These are phyloP conservation scores for Globisporangium orthogonon DNA, from an alignment of 352 stramenopile species.

Conservation along the genomic window DNA sequence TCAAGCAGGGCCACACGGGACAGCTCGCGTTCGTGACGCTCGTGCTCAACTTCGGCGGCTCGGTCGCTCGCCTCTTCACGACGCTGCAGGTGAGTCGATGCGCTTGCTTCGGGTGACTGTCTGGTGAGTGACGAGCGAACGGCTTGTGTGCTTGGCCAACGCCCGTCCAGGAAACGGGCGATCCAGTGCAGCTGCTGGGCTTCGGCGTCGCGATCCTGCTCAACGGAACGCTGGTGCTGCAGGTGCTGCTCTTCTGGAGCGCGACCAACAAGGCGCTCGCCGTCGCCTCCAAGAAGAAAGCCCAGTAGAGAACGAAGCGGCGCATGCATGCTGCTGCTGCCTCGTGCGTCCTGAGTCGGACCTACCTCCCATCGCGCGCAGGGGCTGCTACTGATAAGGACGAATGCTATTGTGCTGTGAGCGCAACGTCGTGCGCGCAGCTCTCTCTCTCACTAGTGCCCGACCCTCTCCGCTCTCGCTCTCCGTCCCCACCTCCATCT, in stretches of 20 bases:
- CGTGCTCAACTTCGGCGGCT: constrained; percentile 78
- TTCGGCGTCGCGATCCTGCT: constrained; percentile 71
- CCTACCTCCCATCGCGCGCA: too few species aligned
- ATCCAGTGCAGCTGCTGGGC: constrained; percentile 58
- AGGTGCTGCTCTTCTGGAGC: constrained; percentile 78
- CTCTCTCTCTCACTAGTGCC: neutral
- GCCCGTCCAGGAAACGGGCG: constrained; percentile 78
- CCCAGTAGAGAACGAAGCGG: constrained; percentile 29
- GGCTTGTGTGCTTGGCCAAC: too few species aligned
- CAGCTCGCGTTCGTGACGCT: constrained; percentile 84
- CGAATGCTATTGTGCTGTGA: neutral
- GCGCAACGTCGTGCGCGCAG: too few species aligned
- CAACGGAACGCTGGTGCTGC: constrained; percentile 71
- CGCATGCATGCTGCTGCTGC: too few species aligned
- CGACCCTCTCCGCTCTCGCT: neutral
- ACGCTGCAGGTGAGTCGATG: constrained; percentile 63
- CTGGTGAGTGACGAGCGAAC: too few species aligned
- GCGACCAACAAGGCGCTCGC: constrained; percentile 72
- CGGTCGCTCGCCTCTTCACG: constrained; percentile 80
- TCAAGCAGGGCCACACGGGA: constrained; percentile 87
- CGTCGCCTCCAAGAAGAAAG: constrained; percentile 62
- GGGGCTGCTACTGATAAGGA: neutral
- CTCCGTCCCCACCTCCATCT: constrained; percentile 13
- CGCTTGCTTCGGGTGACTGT: too few species aligned
- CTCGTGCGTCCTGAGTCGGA: too few species aligned